Evolutionary conservation across 2,329 filamentous ascomycete species (phyloP).

Genomic region (Cercospora citrullina): DNA sequence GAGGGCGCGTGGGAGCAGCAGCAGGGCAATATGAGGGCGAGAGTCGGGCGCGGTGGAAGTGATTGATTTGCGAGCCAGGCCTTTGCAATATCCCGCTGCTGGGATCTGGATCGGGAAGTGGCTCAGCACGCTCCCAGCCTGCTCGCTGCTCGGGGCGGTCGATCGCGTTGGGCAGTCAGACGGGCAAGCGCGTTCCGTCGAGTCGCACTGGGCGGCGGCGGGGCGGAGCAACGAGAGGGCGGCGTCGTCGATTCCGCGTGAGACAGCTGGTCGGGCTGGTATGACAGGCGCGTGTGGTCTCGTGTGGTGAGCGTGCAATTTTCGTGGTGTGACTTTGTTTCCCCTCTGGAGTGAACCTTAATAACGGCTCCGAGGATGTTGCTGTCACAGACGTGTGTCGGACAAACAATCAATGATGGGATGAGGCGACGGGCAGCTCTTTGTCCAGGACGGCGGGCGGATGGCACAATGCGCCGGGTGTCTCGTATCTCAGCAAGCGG

Average conservation of each 20-base stretch:
- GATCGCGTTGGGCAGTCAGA: not conserved
- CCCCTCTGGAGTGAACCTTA: slow-evolving; percentile 2
- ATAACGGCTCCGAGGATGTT: not conserved
- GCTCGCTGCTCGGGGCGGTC: not conserved
- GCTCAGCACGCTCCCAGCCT: slow-evolving; percentile 1
- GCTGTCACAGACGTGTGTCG: not conserved
- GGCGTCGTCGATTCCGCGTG: not conserved
- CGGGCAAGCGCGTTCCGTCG: not conserved
- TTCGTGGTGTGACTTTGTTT: not conserved
- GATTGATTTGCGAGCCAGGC: not conserved
- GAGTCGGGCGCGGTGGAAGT: not conserved
- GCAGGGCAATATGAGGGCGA: not conserved
- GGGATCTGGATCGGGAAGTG: slow-evolving; percentile 13
- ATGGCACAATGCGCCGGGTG: not conserved
- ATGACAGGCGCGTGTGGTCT: not conserved
- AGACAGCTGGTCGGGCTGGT: not conserved
- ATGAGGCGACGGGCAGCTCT: not conserved
- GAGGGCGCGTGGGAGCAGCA: not conserved
- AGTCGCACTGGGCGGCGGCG: not conserved
- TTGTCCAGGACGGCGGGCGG: not conserved
- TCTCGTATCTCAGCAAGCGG: not conserved
- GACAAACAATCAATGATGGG: not conserved
- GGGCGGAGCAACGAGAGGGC: not conserved
- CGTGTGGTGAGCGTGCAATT: not conserved
- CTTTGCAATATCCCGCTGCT: slow-evolving; percentile 11